Percentiles rank a stretch among this genome's conserved stretches.
Conservation (phyloP, 768 basidiomycete genomes). For the Tulasnella calospora region DNA sequence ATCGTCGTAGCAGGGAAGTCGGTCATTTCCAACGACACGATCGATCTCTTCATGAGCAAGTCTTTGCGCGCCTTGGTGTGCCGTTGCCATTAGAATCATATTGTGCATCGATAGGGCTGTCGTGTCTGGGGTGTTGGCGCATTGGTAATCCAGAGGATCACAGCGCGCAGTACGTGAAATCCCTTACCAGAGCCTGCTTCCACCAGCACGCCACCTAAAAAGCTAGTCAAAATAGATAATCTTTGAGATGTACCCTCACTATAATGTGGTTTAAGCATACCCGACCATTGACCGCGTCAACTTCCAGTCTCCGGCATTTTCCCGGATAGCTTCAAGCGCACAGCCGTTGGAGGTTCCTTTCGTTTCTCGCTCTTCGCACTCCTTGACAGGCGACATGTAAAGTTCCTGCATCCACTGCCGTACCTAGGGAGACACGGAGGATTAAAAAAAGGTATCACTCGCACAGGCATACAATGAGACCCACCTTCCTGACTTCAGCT, state of each 20-base stretch:
- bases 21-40: slow-evolving; percentile 34
- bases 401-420: background rate
- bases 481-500: background rate
- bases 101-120: background rate
- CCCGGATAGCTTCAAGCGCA: background rate
- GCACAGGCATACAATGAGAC: background rate
- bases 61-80: slow-evolving; percentile 30
- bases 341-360: slow-evolving; percentile 6
- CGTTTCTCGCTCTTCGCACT: background rate
- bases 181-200: background rate
- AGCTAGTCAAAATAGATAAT: background rate
- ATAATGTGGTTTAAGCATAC: background rate
- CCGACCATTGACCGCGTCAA: background rate
- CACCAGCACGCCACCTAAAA: background rate
- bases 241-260: background rate
- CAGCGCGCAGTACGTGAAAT: background rate
- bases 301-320: background rate
- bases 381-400: background rate
- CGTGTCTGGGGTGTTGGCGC: background rate
- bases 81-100: background rate
- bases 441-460: background rate
- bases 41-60: slow-evolving; percentile 36
- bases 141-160: background rate
- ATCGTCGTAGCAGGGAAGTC: slow-evolving; percentile 36
- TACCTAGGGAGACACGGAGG: background rate